These are phyloP conservation scores for Phylloporus rhodoxanthus DNA, from an alignment of 768 basidiomycete species.

Conservation along the genomic window DNA sequence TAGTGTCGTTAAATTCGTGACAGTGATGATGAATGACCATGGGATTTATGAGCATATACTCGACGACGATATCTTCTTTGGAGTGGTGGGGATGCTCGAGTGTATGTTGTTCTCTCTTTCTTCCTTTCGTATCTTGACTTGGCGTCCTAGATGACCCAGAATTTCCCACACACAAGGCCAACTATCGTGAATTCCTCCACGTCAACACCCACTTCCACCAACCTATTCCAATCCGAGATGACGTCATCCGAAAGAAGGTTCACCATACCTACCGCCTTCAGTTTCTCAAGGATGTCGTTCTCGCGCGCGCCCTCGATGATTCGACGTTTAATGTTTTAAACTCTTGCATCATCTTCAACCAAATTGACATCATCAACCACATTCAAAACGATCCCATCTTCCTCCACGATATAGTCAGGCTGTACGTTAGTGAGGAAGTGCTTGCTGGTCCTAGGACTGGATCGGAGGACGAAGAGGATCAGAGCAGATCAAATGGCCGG, in stretches of 20 bases:
- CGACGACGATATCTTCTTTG: conserved; percentile 86
- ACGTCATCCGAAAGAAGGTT: conserved; percentile 74
- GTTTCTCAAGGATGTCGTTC: conserved; percentile 97
- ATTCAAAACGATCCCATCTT: conserved; percentile 75
- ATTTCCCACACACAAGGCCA: conserved; percentile 93
- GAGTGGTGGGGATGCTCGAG: conserved; percentile 94
- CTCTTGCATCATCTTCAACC: conserved; percentile 97
- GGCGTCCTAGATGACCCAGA: conserved; percentile 80
- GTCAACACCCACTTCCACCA: conserved; percentile 82
- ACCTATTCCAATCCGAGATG: conserved; percentile 78
- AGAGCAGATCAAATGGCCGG: conserved; percentile 23
- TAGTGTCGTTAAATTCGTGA: background rate
- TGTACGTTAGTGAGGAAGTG: conserved; percentile 72
- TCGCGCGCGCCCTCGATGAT: conserved; percentile 91
- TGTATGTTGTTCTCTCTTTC: conserved; percentile 51
- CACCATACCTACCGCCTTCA: conserved; percentile 97
- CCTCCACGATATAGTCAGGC: conserved; percentile 67
- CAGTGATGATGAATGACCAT: conserved; percentile 95
- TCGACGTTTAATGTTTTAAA: conserved; percentile 96
- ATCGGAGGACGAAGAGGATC: conserved; percentile 27
- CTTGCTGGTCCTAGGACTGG: conserved; percentile 37
- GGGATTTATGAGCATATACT: conserved; percentile 91
- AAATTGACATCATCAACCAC: conserved; percentile 93
- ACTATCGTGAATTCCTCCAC: conserved; percentile 89
- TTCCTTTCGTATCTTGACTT: conserved; percentile 11